Evolutionary conservation across 1,284 basidiomycete species (phyloP).

Genomic region (Schizopora paradoxa): DNA sequence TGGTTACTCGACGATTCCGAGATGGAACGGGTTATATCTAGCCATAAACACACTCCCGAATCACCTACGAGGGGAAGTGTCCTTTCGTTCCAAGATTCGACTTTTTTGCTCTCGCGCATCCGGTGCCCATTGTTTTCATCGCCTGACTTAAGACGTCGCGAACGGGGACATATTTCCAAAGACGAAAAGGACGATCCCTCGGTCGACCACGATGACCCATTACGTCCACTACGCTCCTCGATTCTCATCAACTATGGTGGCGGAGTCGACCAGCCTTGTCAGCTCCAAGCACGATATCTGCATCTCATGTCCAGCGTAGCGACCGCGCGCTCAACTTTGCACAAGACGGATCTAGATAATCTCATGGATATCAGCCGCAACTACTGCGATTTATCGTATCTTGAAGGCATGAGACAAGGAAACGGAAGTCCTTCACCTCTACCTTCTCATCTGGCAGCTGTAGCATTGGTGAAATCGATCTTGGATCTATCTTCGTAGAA

Average conservation of each 20-base stretch:
- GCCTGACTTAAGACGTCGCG: constrained; percentile 30
- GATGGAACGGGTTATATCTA: constrained; percentile 11
- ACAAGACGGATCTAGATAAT: constrained; percentile 34
- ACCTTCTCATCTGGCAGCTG: constrained; percentile 64
- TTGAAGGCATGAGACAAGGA: constrained; percentile 43
- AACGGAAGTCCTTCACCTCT: constrained; percentile 35
- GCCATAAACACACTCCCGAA: constrained; percentile 15
- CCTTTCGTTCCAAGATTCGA: constrained; percentile 1
- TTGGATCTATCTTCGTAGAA: too few species aligned
- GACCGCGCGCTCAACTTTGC: constrained; percentile 36
- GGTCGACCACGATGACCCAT: constrained; percentile 20
- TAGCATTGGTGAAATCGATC: constrained; percentile 50
- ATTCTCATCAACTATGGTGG: constrained; percentile 42
- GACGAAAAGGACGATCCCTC: constrained; percentile 24
- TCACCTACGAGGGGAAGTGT: constrained; percentile 8
- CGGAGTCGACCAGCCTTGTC: neutral
- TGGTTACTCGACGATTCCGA: constrained; percentile 35
- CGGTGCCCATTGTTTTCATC: constrained; percentile 27
- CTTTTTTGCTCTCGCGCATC: constrained; percentile 1
- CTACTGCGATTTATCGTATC: constrained; percentile 60
- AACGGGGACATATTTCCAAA: constrained; percentile 14
- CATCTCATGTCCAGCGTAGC: constrained; percentile 50
- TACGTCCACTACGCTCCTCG: constrained; percentile 43
- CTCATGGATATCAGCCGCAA: constrained; percentile 58
- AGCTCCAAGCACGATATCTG: constrained; percentile 32